phyloP scores from a whole-genome alignment of 768 basidiomycete genomes.

The Lentinula lateritia region DNA sequence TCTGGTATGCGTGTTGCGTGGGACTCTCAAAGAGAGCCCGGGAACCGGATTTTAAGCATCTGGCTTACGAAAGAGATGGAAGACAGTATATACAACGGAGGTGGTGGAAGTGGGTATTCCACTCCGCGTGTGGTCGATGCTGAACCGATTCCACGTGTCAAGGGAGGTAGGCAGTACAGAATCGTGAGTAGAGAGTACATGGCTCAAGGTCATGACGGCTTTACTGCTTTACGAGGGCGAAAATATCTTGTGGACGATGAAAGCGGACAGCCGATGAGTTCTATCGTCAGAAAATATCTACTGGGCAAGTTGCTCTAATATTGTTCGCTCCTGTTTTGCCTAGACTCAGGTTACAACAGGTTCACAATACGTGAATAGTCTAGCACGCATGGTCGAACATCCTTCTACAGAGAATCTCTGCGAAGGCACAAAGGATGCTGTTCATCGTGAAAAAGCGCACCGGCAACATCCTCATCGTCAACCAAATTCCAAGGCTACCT shows the following conservation, averaged over 20 bases:
- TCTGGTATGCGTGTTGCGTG: constrained; percentile 81
- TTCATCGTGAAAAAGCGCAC: constrained; percentile 42
- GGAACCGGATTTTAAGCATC: constrained; percentile 68
- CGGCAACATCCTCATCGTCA: constrained; percentile 16
- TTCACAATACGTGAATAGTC: constrained; percentile 66
- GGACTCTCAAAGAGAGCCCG: constrained; percentile 74
- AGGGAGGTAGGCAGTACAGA: constrained; percentile 57
- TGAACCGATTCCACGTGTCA: constrained; percentile 49
- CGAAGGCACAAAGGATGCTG: constrained; percentile 35
- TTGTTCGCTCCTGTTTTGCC: neutral
- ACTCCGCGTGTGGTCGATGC: constrained; percentile 34
- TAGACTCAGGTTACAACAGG: constrained; percentile 33
- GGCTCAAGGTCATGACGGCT: constrained; percentile 83
- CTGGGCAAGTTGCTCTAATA: constrained; percentile 48
- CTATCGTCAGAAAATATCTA: constrained; percentile 77
- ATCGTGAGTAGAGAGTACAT: constrained; percentile 87
- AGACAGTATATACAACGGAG: constrained; percentile 17
- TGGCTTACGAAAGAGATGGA: constrained; percentile 48
- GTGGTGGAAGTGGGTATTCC: constrained; percentile 16
- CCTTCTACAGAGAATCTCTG: constrained; percentile 29
- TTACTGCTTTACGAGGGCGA: constrained; percentile 55
- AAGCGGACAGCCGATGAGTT: constrained; percentile 70
- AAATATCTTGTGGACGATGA: constrained; percentile 79
- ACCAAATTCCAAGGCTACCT: constrained; percentile 21
- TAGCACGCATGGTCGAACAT: constrained; percentile 35